Conservation (phyloP, 352 stramenopile genomes). For the Phytophthora brassicae region DNA sequence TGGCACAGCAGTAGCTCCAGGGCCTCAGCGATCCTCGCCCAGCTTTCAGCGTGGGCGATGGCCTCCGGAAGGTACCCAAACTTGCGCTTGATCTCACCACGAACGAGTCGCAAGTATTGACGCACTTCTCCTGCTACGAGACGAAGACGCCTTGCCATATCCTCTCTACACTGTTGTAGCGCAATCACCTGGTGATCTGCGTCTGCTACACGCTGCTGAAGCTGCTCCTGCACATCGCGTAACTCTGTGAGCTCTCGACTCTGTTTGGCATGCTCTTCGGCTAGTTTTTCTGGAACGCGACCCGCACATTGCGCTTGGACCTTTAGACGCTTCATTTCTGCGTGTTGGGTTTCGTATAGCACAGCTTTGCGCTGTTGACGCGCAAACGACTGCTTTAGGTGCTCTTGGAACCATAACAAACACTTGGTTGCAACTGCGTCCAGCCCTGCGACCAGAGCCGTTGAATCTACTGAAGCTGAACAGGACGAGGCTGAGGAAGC, state of each 20-base stretch:
- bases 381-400: conserved; percentile 48
- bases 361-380: conserved; percentile 47
- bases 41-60: conserved; percentile 65
- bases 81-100: conserved; percentile 75
- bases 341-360: conserved; percentile 48
- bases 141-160: conserved; percentile 51
- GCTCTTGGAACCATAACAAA: conserved; percentile 53
- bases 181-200: conserved; percentile 13
- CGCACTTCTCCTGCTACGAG: conserved; percentile 59
- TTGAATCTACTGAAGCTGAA: conserved; percentile 8
- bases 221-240: conserved; percentile 28
- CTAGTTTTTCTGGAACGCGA: conserved; percentile 21
- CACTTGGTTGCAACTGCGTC: conserved; percentile 51
- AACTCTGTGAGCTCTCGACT: conserved; percentile 29
- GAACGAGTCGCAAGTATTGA: conserved; percentile 69
- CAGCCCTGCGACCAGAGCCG: conserved; percentile 45
- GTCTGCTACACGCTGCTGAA: conserved; percentile 17
- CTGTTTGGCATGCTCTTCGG: conserved; percentile 36
- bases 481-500: conserved; percentile 10
- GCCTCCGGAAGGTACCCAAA: conserved; percentile 81
- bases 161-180: conserved; percentile 34
- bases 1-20: conserved; percentile 52
- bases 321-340: conserved; percentile 46
- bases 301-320: conserved; percentile 29
- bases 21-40: conserved; percentile 57